These are phyloP conservation scores for Aspergillus neotritici DNA, from an alignment of 2,329 filamentous ascomycete genomes.

Conservation along the genomic window DNA sequence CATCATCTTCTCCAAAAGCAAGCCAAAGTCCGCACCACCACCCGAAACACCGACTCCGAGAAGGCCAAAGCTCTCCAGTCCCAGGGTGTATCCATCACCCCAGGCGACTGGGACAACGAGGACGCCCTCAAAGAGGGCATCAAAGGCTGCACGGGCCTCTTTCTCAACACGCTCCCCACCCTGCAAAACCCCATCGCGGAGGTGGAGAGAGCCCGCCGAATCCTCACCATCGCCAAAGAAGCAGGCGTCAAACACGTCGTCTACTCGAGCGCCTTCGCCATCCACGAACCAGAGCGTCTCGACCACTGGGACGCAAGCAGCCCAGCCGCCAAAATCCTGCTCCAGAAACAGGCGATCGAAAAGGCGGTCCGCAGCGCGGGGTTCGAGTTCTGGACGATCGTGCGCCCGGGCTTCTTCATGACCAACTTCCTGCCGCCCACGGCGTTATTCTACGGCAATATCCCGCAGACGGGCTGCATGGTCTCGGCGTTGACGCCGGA, in stretches of 20 bases:
- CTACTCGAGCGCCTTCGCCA: slow-evolving; percentile 24
- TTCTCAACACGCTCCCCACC: slow-evolving; percentile 22
- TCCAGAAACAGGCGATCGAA: slow-evolving; percentile 43
- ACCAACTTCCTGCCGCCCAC: slow-evolving; percentile 45
- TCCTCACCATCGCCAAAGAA: slow-evolving; percentile 23
- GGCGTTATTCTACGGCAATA: slow-evolving; percentile 36
- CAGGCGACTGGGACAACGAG: slow-evolving; percentile 29
- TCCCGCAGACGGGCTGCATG: slow-evolving; percentile 37
- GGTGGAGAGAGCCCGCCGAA: slow-evolving; percentile 21
- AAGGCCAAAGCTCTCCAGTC: slow-evolving; percentile 23
- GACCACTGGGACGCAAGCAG: slow-evolving; percentile 21
- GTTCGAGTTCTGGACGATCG: slow-evolving; percentile 44
- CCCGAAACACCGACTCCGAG: slow-evolving; percentile 22
- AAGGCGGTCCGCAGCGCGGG: slow-evolving; percentile 30
- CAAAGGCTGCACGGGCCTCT: slow-evolving; percentile 25
- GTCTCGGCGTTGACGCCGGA: slow-evolving; percentile 31
- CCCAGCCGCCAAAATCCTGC: slow-evolving; percentile 26
- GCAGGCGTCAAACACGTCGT: slow-evolving; percentile 30
- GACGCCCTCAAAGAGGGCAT: slow-evolving; percentile 23
- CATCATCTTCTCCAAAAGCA: slow-evolving; percentile 22
- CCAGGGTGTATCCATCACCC: slow-evolving; percentile 24
- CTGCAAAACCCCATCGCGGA: slow-evolving; percentile 12
- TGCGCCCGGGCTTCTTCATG: slow-evolving; percentile 50
- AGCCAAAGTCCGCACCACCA: slow-evolving; percentile 30
- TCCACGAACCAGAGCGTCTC: slow-evolving; percentile 25